Evolutionary conservation across 768 basidiomycete species (phyloP).

Genomic region (Lactarius quietus): DNA sequence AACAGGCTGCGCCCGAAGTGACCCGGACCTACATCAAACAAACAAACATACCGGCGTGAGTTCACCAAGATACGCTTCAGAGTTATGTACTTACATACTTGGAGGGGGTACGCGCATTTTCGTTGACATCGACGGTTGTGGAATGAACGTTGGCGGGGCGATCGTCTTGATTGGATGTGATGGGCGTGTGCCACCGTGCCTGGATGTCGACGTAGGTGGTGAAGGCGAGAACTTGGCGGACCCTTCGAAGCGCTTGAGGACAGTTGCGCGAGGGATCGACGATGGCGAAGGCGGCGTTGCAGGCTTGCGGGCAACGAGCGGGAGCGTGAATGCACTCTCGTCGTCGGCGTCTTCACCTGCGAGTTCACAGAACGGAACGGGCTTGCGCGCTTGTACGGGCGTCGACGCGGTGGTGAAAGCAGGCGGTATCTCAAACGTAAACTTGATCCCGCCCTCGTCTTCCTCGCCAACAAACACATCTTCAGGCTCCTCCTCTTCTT

Average conservation of each 20-base stretch:
- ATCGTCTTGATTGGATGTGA: conserved; percentile 45
- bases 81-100: conserved; percentile 37
- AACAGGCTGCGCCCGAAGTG: conserved; percentile 18
- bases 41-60: background rate
- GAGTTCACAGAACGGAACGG: conserved; percentile 20
- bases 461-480: conserved; percentile 55
- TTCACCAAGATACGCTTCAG: background rate
- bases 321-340: conserved; percentile 27
- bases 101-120: conserved; percentile 40
- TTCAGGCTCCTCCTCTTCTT: conserved; percentile 42
- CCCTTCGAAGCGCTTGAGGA: conserved; percentile 36
- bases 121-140: conserved; percentile 30
- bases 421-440: conserved; percentile 65
- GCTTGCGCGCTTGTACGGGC: conserved; percentile 18
- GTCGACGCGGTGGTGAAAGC: conserved; percentile 25
- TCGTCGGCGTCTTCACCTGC: conserved; percentile 29
- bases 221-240: conserved; percentile 31
- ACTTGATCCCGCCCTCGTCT: conserved; percentile 64
- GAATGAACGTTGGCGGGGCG: conserved; percentile 34
- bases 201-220: conserved; percentile 33
- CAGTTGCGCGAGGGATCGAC: conserved; percentile 47
- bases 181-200: conserved; percentile 40
- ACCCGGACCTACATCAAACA: background rate
- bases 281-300: conserved; percentile 39
- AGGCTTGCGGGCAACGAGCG: background rate